These are phyloP conservation scores for Bolboschoenus planiculmis DNA, from an alignment of 176 grass and related monocot genomes.

Conservation along the genomic window DNA sequence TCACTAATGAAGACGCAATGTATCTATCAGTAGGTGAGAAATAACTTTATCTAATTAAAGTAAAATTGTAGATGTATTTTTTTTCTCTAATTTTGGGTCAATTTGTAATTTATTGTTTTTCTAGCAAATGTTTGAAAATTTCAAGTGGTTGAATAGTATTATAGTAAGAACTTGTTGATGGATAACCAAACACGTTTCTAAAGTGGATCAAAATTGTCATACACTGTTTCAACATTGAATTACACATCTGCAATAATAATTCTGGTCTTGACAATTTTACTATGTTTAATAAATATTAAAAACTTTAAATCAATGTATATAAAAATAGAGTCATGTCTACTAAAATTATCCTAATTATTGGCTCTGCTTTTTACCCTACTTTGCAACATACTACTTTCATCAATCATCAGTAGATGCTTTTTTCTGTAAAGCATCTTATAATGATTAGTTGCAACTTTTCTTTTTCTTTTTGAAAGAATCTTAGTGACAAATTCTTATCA, in stretches of 20 bases:
- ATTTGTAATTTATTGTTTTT: neutral
- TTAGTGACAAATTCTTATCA: constrained; percentile 41
- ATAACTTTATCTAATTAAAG: neutral
- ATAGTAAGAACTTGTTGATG: neutral
- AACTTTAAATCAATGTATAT: too few species aligned
- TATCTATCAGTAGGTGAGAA: neutral
- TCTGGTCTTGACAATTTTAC: neutral
- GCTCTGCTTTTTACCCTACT: neutral
- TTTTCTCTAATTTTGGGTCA: neutral
- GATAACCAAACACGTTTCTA: neutral
- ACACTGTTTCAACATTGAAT: neutral
- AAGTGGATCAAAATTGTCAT: neutral
- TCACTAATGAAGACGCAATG: neutral
- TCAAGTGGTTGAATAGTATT: too few species aligned
- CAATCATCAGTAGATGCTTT: neutral
- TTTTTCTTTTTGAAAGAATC: neutral
- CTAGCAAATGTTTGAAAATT: neutral
- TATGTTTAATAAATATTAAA: neutral
- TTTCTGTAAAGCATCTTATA: neutral
- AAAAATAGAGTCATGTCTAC: too few species aligned
- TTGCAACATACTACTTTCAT: neutral
- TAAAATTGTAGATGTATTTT: neutral
- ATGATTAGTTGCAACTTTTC: neutral
- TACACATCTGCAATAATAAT: neutral
- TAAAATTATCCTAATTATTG: neutral